Base-by-base conservation (phyloP, 1,139 yeast species). In the Scheffersomyces insectosa region DNA sequence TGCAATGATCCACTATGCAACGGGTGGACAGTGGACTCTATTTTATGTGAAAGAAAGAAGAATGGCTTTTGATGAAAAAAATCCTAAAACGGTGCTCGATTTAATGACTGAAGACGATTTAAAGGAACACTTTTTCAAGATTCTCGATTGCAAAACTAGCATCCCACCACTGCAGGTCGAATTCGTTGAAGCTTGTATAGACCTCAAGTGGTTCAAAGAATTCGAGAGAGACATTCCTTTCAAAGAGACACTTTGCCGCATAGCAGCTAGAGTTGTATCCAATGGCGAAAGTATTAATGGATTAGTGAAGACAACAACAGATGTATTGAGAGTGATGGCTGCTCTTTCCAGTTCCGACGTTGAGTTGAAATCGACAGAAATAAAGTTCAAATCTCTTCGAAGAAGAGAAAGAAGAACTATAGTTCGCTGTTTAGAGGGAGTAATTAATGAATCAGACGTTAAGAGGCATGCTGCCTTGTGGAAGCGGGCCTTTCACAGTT, bases 321-420 rank as follows among this genome's bases (percentile, higher is more conserved):
- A 49, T 34, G 31, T 49, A 4, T 42, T 49, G 28, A 30, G 51
- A 27, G 39, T 49, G 6, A 47, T 49, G 49, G 51, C 51, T 13
- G 30, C 33, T 4, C 36, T 42, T 16, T 11, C 14, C 33, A 30
- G 12, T 6, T 20, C 25, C 25, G 35, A 13, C 11, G 31, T 30
- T 12, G 25, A 20, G 25, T 20, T 20, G 25, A 20, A 20, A 20
- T 6, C 25, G 8, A 20, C 25, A 20, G 8, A 20, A 20, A 36
- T 44, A 7, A 33, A 31, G 13, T 42, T 44, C 23, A 42, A 36
- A 29, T 47, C 52, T 4, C 31, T 47, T 28, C 37, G 37, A 10
- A 33, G 52, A 34, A 42, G 31, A 7, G 20, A 36, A 12, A 39
- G 52, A 33, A 39, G 48, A 13, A 16, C 31, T 3, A 12, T 49